Evolutionary conservation across 2,329 filamentous ascomycete species (phyloP), one percentile per base, ranked within the genome.

Genomic region (Fusarium algeriense): DNA sequence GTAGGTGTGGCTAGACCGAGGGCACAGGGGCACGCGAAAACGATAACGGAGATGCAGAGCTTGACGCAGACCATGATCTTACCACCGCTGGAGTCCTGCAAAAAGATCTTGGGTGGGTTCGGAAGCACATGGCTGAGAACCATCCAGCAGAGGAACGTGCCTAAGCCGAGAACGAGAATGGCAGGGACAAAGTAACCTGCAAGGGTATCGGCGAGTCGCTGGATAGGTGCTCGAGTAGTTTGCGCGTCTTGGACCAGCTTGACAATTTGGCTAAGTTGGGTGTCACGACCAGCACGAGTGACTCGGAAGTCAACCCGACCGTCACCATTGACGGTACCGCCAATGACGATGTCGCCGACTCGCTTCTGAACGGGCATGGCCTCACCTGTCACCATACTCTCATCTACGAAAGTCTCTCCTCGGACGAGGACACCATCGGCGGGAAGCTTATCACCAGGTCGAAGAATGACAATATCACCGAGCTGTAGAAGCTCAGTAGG

Each of bases 371-470:
- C 94, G 1, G 96, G 95, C 88, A 98, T 95, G 5, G 96, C 93
- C 83, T 99, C 96, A 72, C 96, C 96, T 9, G 96, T 99, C 52
- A 99, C 95, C 95, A 98, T 98, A 78, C 94, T 97, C 83, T 99
- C 96, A 73, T 99, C 94, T 26, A 98, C 89, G 77, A 97, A 97
- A 38, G 94, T 97, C 81, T 98, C 93, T 35, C 96, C 96, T 57
- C 92, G 90, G 60, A 94, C 93, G 56, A 99, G 88, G 12, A 90
- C 87, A 50, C 96, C 96, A 79, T 99, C 96, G 3, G 95, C 95
- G 3, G 96, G 95, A 63, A 99, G 94, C 84, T 98, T 98, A 83
- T 98, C 96, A 58, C 96, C 96, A 10, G 96, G 96, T 60, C 94
- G 92, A 60, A 99, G 88, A 69, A 98, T 90, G 64, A 98, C 95